Conservation (phyloP, 768 basidiomycete genomes). For the Agaricus bisporus region DNA sequence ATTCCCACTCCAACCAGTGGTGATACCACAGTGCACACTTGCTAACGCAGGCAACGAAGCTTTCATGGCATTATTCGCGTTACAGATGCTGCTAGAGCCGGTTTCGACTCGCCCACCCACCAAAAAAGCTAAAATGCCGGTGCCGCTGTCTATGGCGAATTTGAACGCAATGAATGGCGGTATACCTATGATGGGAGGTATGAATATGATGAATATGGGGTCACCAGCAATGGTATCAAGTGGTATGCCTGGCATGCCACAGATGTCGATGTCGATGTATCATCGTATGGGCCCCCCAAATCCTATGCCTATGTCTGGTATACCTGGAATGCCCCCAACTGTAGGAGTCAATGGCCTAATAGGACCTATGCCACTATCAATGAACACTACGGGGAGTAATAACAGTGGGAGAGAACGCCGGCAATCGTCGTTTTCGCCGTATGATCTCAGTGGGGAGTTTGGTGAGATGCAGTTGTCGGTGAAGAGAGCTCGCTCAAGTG, state of each 20-base stretch:
- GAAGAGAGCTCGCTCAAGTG: slow-evolving; percentile 8
- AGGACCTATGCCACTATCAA: background rate
- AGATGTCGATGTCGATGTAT: slow-evolving; percentile 12
- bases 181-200: slow-evolving; percentile 11
- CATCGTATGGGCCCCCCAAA: slow-evolving; percentile 8
- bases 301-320: slow-evolving; percentile 4
- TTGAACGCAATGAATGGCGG: slow-evolving; percentile 8
- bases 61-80: slow-evolving; percentile 56
- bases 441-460: slow-evolving; percentile 35
- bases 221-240: background rate
- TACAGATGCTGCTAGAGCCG: slow-evolving; percentile 67
- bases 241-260: slow-evolving; percentile 12
- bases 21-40: slow-evolving; percentile 36
- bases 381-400: background rate
- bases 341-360: background rate
- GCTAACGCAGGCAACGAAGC: slow-evolving; percentile 84
- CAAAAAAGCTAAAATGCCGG: slow-evolving; percentile 21
- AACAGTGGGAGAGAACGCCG: background rate
- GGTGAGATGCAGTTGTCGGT: slow-evolving; percentile 27
- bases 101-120: slow-evolving; percentile 31
- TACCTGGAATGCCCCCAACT: slow-evolving; percentile 3
- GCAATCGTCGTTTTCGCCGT: slow-evolving; percentile 18
- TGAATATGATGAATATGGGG: slow-evolving; percentile 11
- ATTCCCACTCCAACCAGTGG: slow-evolving; percentile 13
- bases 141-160: slow-evolving; percentile 1